Evolutionary conservation across 75 land plant species (phyloP), one percentile per base, ranked within the genome.

Genomic region (Isoetes taiwanensis): DNA sequence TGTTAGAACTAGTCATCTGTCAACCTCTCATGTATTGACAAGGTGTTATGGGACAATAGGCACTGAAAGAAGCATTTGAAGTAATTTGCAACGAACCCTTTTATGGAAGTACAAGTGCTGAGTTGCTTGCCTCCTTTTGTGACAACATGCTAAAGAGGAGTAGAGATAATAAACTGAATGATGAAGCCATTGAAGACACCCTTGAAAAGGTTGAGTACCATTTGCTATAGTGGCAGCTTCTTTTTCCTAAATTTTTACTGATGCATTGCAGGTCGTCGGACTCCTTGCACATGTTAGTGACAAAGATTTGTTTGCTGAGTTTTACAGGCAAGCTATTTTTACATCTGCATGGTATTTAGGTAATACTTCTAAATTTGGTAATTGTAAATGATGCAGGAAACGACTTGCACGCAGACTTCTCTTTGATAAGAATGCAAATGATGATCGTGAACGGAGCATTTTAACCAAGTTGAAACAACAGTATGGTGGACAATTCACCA

Each of bases 381-480:
- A 37, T 14, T 37, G 9, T 37, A 14, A 37, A n/a, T n/a, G 9
- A 37, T 37, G 11, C 38, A 37, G 38, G 4, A 46, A 46, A n/a
- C 16, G 23, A 23, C 50, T 46, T 46, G 50, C 50, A 4, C 6
- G 50, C 8, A 46, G 50, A 23, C 50, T 46, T 6, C 50, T 46
- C n/a, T 46, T 46, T 46, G 50, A 46, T 23, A 46, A 16, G 50
- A 8, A n/a, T 46, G 50, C 50, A n/a, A 46, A 46, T 23, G 50
- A 46, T n/a, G 50, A 46, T 19, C 50, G 23, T 23, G 50, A 46
- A 16, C 6, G 50, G 12, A 46, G 50, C 50, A 46, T 46, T 6
- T 23, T 46, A 8, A 46, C 50, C n/a, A 46, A 46, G 50, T 19
- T 46, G 16, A 46, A 46, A 16, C 50, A 46, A 16, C 50, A 46